Evolutionary conservation across 225 moss, liverwort and hornwort genomes (phyloP).

Genomic region (Polytrichum formosum): DNA sequence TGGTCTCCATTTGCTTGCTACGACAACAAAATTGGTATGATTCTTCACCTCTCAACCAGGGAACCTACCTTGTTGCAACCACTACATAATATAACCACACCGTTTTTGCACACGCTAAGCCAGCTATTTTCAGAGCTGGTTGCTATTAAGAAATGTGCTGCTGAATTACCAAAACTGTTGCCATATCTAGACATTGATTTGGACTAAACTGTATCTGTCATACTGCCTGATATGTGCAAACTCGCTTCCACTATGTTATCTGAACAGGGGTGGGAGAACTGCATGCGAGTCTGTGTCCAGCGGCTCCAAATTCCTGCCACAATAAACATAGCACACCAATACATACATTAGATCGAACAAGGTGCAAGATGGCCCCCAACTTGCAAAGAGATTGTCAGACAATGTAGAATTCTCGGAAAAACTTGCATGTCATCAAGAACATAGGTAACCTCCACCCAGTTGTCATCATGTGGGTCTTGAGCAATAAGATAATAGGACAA

Average conservation of each 20-base stretch:
- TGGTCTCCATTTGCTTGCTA: background rate
- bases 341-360: too few relatives aligned
- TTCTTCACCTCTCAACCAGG: conserved; percentile 1
- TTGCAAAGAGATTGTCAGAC: too few relatives aligned
- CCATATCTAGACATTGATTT: conserved; percentile 4
- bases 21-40: background rate
- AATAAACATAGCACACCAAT: conserved; percentile 3
- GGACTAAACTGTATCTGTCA: conserved; percentile 18
- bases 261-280: conserved; percentile 58
- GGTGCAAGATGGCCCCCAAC: too few relatives aligned
- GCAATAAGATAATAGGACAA: too few relatives aligned
- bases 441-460: too few relatives aligned
- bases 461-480: too few relatives aligned
- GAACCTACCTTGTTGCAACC: background rate
- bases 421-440: too few relatives aligned
- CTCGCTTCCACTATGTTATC: conserved; percentile 30
- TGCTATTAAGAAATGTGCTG: background rate
- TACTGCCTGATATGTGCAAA: conserved; percentile 18
- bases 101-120: background rate
- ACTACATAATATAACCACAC: background rate
- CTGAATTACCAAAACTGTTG: background rate
- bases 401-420: too few relatives aligned
- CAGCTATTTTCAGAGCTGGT: background rate
- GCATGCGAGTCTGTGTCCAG: conserved; percentile 61
- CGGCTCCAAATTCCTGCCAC: conserved; percentile 50